Conservation (phyloP, 2,329 filamentous ascomycete species). For the Keithomyces neogunnii region DNA sequence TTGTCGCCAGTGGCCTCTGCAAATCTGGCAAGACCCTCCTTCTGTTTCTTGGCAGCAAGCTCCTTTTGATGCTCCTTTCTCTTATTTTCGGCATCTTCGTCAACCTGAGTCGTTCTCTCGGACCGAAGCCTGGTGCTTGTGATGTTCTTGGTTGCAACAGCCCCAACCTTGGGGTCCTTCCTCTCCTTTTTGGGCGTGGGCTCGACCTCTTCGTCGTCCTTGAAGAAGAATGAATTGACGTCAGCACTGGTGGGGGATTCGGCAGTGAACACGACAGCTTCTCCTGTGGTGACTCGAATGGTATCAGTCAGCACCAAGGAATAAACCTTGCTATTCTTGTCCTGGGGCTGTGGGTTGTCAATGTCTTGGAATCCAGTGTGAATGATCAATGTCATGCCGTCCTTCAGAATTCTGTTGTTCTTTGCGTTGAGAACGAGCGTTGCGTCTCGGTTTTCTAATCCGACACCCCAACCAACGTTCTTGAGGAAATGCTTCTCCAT, state of each 20-base stretch:
- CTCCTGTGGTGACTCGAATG: constrained; percentile 72
- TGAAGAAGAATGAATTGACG: constrained; percentile 96
- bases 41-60: constrained; percentile 76
- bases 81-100: constrained; percentile 81
- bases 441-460: constrained; percentile 80
- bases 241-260: constrained; percentile 88
- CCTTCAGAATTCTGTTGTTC: constrained; percentile 73
- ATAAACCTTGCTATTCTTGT: constrained; percentile 83
- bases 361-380: constrained; percentile 87
- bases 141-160: constrained; percentile 90
- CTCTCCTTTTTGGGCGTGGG: constrained; percentile 86
- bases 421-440: constrained; percentile 82
- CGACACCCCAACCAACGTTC: constrained; percentile 85
- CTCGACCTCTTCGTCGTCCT: constrained; percentile 84
- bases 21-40: constrained; percentile 77
- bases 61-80: constrained; percentile 91
- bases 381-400: constrained; percentile 93
- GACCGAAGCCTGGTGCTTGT: constrained; percentile 88
- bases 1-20: constrained; percentile 75
- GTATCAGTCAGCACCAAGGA: constrained; percentile 89
- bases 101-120: constrained; percentile 77
- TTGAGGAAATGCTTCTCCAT: constrained; percentile 92
- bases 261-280: constrained; percentile 84
- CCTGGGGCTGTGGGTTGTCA: constrained; percentile 76
- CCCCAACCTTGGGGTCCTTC: constrained; percentile 72